Conservation (phyloP, 1,139 yeast genomes). For the Taphrina confusa region DNA sequence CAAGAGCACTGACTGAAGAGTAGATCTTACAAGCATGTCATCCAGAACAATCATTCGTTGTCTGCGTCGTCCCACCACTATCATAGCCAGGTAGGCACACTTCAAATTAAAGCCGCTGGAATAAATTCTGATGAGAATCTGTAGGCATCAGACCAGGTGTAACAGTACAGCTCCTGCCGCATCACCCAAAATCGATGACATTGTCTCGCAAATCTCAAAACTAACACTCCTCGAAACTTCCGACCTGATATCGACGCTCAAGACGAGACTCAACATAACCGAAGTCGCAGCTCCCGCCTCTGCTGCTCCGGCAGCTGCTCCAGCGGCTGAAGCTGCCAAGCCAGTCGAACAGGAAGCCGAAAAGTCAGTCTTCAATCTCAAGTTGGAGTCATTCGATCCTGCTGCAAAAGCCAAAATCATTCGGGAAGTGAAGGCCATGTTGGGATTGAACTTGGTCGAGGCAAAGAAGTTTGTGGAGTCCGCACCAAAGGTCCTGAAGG, state of each 20-base stretch:
- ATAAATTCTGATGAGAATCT: neutral
- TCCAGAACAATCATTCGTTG: slow-evolving; percentile 8
- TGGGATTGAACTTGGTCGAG: slow-evolving; percentile 91
- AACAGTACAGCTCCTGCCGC: slow-evolving; percentile 14
- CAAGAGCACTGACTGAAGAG: too few relatives aligned
- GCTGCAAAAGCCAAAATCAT: slow-evolving; percentile 96
- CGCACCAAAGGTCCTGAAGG: slow-evolving; percentile 92
- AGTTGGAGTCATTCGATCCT: slow-evolving; percentile 90
- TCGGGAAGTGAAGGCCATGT: slow-evolving; percentile 89
- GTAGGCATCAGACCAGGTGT: slow-evolving; percentile 9
- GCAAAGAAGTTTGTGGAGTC: slow-evolving; percentile 96
- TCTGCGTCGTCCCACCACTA: slow-evolving; percentile 2
- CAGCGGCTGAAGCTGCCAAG: slow-evolving; percentile 69
- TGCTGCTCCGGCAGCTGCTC: slow-evolving; percentile 62
- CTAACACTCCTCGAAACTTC: slow-evolving; percentile 90
- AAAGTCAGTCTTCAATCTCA: slow-evolving; percentile 88
- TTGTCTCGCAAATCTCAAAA: slow-evolving; percentile 87
- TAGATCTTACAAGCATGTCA: slow-evolving; percentile 9
- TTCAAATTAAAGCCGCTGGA: neutral
- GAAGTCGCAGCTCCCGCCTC: slow-evolving; percentile 87
- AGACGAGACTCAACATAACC: slow-evolving; percentile 83
- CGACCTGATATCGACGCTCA: slow-evolving; percentile 75
- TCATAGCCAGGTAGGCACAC: neutral
- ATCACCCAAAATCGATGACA: slow-evolving; percentile 75
- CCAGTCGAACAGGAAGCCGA: slow-evolving; percentile 82